Evolutionary conservation across 108 stramenopile species (phyloP), one percentile per base, ranked within the genome.

Genomic region (Fragilaria crotonensis): DNA sequence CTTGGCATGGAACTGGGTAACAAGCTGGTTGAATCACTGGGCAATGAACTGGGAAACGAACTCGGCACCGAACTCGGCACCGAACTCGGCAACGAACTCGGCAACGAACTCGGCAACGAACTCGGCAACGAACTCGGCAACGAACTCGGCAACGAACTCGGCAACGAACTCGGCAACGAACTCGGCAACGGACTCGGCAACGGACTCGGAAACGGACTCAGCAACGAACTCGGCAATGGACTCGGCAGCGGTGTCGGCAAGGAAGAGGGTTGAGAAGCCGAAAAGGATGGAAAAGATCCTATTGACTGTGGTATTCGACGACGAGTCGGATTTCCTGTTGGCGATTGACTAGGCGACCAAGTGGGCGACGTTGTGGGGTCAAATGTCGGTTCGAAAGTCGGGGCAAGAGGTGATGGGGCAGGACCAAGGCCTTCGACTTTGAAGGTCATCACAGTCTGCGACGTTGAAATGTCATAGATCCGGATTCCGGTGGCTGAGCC

Each of bases 401-500:
- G 36, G 14, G 7, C 7, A 11, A 41, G 14, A 11, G 36, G 7
- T 7, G 36, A 14, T 41, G 36, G 36, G 7, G 11, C 36, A 14
- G 36, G 36, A 11, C 14, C 36, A 14, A 41, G 7, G 14, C 36
- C 36, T 11, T 41, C 36, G 36, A 41, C 36, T 41, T 41, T 41
- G 36, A 41, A 41, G 36, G 36, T 11, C 36, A 41, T 41, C 14
- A 41, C 36, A 41, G 36, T 41, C 14, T 41, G 36, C 11, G 36
- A 41, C 7, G 36, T 48, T 33, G 65, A 67, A 26, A 72, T 65
- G 21, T 67, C 44, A 22, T 32, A 49, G 52, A 80, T 75, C 3
- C 55, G 29, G 4, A 72, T 64, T 19, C 71, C 71, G 9, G 79
- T 64, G 20, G 44, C 31, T 25, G 11, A 18, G 20, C 53, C 33